Evolutionary conservation across 139 green algal species (phyloP).

Genomic region (Chlamydomonas sp.): DNA sequence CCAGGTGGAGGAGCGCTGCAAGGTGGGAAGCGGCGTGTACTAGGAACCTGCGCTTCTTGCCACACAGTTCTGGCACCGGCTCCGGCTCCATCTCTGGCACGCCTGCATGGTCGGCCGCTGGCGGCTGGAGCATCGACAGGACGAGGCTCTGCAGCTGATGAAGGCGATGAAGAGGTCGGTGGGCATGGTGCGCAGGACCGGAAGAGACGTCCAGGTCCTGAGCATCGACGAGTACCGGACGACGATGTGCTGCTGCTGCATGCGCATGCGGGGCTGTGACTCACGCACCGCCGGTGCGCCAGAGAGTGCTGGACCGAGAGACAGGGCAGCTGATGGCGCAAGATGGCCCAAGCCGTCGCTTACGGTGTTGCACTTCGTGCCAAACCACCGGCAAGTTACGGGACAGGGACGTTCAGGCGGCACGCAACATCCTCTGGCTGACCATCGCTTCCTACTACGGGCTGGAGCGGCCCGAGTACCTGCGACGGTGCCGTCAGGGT

Average conservation of each 20-base stretch:
- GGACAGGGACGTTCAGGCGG: neutral
- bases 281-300: neutral
- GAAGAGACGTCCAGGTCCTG: neutral
- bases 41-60: too few relatives aligned
- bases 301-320: neutral
- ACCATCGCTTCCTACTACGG: neutral
- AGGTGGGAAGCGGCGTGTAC: too few relatives aligned
- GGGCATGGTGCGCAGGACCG: too few relatives aligned
- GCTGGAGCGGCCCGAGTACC: neutral
- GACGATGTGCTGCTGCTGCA: slow-evolving; percentile 2
- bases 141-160: too few relatives aligned
- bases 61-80: too few relatives aligned
- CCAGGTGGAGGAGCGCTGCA: neutral
- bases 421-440: neutral
- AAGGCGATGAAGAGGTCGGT: too few relatives aligned
- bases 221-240: neutral
- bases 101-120: too few relatives aligned
- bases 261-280: neutral
- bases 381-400: neutral
- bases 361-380: neutral
- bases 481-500: neutral
- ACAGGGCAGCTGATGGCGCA: neutral
- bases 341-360: neutral
- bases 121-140: too few relatives aligned
- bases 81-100: too few relatives aligned